Percentiles rank a stretch among this genome's conserved stretches.
phyloP scores from a whole-genome alignment of 352 stramenopile genomes.

The Phytophthora europaea region DNA sequence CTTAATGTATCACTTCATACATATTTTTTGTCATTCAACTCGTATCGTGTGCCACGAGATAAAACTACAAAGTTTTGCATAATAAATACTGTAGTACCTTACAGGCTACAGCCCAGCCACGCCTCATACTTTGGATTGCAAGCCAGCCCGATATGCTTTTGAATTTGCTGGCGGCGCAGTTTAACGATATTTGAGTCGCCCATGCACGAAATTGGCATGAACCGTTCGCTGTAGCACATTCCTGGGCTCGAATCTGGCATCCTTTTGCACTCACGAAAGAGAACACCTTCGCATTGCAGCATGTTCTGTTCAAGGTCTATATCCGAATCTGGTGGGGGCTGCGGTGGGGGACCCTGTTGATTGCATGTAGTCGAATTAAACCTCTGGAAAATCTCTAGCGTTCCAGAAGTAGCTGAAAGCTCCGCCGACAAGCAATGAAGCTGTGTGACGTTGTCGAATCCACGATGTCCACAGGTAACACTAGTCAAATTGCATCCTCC shows the following conservation, averaged over 20 bases:
- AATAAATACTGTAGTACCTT: no score
- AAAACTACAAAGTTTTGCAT: no score
- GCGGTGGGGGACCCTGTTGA: not conserved
- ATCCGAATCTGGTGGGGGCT: not conserved
- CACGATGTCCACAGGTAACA: slow-evolving; percentile 13
- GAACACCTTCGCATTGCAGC: slow-evolving; percentile 21
- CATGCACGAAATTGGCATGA: slow-evolving; percentile 34
- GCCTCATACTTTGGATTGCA: slow-evolving; percentile 33
- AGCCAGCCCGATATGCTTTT: slow-evolving; percentile 14
- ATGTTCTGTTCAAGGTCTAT: slow-evolving; percentile 19
- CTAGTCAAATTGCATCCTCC: slow-evolving; percentile 36
- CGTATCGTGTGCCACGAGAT: no score
- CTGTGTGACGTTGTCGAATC: not conserved
- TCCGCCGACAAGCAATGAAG: slow-evolving; percentile 3
- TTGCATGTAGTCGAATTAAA: slow-evolving; percentile 35
- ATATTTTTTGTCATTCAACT: slow-evolving; percentile 10
- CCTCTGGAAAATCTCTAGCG: slow-evolving; percentile 19
- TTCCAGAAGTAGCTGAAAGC: slow-evolving; percentile 14
- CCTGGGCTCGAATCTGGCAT: not conserved
- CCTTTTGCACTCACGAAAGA: slow-evolving; percentile 42
- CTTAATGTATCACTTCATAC: not conserved
- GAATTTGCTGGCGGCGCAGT: slow-evolving; percentile 36
- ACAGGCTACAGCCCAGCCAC: slow-evolving; percentile 34
- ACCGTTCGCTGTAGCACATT: slow-evolving; percentile 43
- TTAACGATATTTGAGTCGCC: slow-evolving; percentile 18